These are phyloP conservation scores for Mycena indigotica DNA, from an alignment of 768 basidiomycete genomes.

Conservation along the genomic window DNA sequence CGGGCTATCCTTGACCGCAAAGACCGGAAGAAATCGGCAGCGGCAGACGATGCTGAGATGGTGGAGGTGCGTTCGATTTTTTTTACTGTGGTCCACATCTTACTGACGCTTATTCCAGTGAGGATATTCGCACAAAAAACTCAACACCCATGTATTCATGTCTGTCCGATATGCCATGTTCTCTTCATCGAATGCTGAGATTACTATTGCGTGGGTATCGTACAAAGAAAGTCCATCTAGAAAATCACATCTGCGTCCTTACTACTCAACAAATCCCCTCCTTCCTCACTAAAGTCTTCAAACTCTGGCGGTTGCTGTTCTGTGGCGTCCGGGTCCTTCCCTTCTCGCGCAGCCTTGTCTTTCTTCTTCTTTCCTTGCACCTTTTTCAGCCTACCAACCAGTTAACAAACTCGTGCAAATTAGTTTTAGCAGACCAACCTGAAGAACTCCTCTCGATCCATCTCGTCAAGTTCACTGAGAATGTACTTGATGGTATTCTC, in stretches of 20 bases:
- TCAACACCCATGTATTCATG: slow-evolving; percentile 70
- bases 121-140: slow-evolving; percentile 49
- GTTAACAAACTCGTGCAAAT: not conserved
- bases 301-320: slow-evolving; percentile 33
- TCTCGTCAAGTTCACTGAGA: slow-evolving; percentile 95
- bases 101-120: slow-evolving; percentile 16
- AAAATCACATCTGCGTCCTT: slow-evolving; percentile 96
- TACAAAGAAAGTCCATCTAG: slow-evolving; percentile 37
- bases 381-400: slow-evolving; percentile 76
- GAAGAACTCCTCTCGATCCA: slow-evolving; percentile 96
- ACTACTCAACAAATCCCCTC: slow-evolving; percentile 71
- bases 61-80: slow-evolving; percentile 60
- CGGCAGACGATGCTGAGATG: slow-evolving; percentile 73
- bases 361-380: slow-evolving; percentile 98
- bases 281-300: slow-evolving; percentile 39
- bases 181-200: slow-evolving; percentile 14
- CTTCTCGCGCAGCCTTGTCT: slow-evolving; percentile 53
- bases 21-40: slow-evolving; percentile 66
- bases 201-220: slow-evolving; percentile 19
- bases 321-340: slow-evolving; percentile 31
- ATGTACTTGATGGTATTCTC: slow-evolving; percentile 99
- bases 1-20: slow-evolving; percentile 88
- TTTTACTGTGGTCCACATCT: slow-evolving; percentile 16
- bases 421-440: slow-evolving; percentile 52
- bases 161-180: slow-evolving; percentile 64